These are phyloP conservation scores for Alternaria ethzedia DNA, from an alignment of 2,329 filamentous ascomycete genomes.

Conservation along the genomic window DNA sequence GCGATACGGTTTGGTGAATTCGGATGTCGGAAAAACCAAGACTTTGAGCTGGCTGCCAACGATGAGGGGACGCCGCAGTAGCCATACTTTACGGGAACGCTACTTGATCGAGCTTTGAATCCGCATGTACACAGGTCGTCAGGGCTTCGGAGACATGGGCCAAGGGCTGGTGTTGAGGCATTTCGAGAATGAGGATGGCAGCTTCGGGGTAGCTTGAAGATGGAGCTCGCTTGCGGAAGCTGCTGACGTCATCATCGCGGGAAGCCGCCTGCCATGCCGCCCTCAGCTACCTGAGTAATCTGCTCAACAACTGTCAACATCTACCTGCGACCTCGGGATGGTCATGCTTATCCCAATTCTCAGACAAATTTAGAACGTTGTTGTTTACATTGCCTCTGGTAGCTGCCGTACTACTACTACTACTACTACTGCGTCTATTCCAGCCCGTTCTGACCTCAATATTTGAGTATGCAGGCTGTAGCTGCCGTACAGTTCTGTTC, in stretches of 20 bases:
- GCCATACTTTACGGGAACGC: neutral
- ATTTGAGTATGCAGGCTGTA: too few relatives aligned
- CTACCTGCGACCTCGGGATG: too few relatives aligned
- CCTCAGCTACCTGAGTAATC: too few relatives aligned
- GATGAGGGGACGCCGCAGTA: neutral
- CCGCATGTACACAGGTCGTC: neutral
- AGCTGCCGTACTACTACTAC: too few relatives aligned
- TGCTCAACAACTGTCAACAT: too few relatives aligned
- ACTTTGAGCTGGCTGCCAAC: neutral
- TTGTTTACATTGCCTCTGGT: too few relatives aligned
- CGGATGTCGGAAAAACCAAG: conserved; percentile 25
- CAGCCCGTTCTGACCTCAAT: too few relatives aligned
- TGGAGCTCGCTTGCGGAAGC: neutral
- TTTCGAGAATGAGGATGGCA: neutral
- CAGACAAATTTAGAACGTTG: too few relatives aligned
- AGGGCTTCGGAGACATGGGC: neutral
- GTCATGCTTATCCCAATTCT: too few relatives aligned
- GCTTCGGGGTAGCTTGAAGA: conserved; percentile 2
- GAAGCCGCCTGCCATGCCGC: too few relatives aligned
- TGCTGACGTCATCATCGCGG: neutral
- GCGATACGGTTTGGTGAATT: conserved; percentile 5
- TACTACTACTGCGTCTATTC: too few relatives aligned
- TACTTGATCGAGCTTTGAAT: neutral
- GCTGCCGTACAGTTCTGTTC: too few relatives aligned
- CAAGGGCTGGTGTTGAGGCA: neutral